Conservation (phyloP, 768 basidiomycete species). For the Rhodotorula taiwanensis region DNA sequence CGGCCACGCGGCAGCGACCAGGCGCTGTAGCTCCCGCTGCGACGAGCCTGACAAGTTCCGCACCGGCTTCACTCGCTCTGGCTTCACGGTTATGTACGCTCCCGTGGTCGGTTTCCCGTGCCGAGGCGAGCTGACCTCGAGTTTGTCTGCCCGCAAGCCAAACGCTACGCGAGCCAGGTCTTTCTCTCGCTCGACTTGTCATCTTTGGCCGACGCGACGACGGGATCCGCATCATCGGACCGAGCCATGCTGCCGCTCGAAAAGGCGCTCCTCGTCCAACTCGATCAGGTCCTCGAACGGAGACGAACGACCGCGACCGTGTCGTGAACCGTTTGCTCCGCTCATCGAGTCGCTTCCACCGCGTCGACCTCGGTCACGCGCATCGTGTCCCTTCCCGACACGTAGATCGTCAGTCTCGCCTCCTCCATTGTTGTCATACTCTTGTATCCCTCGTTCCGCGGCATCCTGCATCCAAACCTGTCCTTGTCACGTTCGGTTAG, state of each 20-base stretch:
- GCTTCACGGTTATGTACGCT: constrained; percentile 11
- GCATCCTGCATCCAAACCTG: too few relatives aligned
- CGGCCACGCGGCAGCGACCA: background rate
- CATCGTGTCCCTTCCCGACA: too few relatives aligned
- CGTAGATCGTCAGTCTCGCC: too few relatives aligned
- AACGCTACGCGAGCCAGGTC: constrained; percentile 32
- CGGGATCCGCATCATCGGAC: background rate
- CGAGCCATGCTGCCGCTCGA: background rate
- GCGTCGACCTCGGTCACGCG: too few relatives aligned
- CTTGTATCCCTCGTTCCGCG: too few relatives aligned
- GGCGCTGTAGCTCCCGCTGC: background rate
- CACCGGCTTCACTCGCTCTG: constrained; percentile 14
- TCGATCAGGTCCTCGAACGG: background rate
- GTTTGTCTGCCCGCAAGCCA: constrained; percentile 10
- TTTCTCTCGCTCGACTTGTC: constrained; percentile 35
- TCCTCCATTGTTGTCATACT: too few relatives aligned
- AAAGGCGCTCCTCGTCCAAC: constrained; percentile 3
- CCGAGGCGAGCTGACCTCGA: background rate
- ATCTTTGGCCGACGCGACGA: background rate
- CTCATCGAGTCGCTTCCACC: background rate
- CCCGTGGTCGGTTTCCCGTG: background rate
- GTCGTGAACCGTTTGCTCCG: background rate
- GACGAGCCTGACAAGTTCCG: background rate
- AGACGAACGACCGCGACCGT: background rate
- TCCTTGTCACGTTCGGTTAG: too few relatives aligned